Conservation (phyloP, 306 rosid species). For the Senna tora region DNA sequence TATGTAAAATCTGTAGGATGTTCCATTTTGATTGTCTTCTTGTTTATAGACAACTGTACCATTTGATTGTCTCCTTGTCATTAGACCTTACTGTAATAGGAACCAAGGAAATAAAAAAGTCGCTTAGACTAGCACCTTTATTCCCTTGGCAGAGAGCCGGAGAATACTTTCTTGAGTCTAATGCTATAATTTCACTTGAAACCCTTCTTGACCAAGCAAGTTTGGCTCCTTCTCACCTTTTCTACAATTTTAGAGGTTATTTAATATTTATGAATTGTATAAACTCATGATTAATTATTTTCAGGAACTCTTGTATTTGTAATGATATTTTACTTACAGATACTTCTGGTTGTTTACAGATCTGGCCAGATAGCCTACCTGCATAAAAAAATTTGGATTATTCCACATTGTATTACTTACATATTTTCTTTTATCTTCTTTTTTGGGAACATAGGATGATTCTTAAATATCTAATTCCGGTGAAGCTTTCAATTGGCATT, state of each 20-base stretch:
- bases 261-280: not conserved
- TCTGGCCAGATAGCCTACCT: not conserved
- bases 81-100: not conserved
- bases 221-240: not conserved
- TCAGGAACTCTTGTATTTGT: not conserved
- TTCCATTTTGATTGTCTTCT: slow-evolving; percentile 1
- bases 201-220: not conserved
- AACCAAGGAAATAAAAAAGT: not conserved
- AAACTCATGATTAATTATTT: not conserved
- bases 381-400: not conserved
- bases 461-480: slow-evolving; percentile 91
- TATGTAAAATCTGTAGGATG: slow-evolving; percentile 15
- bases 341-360: too few species aligned
- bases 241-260: not conserved
- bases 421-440: slow-evolving; percentile 10
- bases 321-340: not conserved
- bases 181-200: not conserved
- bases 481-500: slow-evolving; percentile 95
- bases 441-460: slow-evolving; percentile 67
- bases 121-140: not conserved
- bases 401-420: slow-evolving; percentile 19
- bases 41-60: not conserved
- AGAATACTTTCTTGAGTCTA: not conserved
- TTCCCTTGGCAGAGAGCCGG: not conserved
- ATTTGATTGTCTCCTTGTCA: slow-evolving; percentile 9